phyloP scores from a whole-genome alignment of 305 asterid species.

The Stenogyne calaminthoides region DNA sequence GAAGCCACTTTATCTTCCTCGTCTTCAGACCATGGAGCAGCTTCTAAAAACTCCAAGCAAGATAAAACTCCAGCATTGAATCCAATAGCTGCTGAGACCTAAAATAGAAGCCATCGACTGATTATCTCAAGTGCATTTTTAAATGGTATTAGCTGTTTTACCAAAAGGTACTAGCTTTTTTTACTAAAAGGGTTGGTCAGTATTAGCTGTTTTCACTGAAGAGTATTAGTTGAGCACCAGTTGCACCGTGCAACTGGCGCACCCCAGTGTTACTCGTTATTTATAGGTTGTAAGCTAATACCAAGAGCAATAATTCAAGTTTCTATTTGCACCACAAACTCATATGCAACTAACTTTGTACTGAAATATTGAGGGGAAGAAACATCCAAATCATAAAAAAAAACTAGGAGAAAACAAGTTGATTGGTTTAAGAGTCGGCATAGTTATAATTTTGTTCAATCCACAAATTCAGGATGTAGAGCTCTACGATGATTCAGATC shows the following conservation, averaged over 20 bases:
- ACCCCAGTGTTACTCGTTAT: not conserved
- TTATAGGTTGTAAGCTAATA: not conserved
- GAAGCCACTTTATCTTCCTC: conserved; percentile 87
- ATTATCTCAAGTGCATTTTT: not conserved
- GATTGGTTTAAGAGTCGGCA: too few relatives aligned
- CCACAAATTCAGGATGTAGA: too few relatives aligned
- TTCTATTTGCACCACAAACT: not conserved
- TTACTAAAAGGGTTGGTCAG: too few relatives aligned
- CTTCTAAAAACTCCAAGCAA: conserved; percentile 87
- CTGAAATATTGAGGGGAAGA: not conserved
- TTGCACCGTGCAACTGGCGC: too few relatives aligned
- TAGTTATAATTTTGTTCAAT: too few relatives aligned
- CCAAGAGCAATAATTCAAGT: not conserved
- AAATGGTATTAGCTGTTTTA: too few relatives aligned
- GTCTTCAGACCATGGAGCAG: conserved; percentile 93
- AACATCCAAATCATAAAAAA: too few relatives aligned
- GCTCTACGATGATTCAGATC: too few relatives aligned
- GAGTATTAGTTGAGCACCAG: too few relatives aligned
- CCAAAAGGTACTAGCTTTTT: too few relatives aligned
- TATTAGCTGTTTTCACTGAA: too few relatives aligned
- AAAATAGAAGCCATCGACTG: not conserved
- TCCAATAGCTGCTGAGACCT: conserved; percentile 93
- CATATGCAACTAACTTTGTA: not conserved
- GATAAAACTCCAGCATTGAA: conserved; percentile 81
- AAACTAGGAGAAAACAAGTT: too few relatives aligned